Evolutionary conservation across 1,284 basidiomycete genomes (phyloP).

Genomic region (Melampsora larici-populina): DNA sequence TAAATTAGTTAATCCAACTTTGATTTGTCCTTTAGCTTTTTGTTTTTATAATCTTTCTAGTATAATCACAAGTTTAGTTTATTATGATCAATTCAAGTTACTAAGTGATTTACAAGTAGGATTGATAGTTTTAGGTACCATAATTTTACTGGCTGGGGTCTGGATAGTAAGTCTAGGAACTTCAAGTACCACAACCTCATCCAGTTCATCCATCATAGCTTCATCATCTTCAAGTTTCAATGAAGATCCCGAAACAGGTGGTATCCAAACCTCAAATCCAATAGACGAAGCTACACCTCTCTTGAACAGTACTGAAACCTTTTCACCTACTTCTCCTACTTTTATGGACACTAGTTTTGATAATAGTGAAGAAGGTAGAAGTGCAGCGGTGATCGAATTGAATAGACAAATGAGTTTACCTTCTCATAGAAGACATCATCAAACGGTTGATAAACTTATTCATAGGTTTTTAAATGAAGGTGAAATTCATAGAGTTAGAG

Average conservation of each 20-base stretch:
- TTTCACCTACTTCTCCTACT: too few species aligned
- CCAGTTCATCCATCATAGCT: too few species aligned
- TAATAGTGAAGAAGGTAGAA: too few species aligned
- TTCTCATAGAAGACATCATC: conserved; percentile 3
- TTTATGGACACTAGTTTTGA: too few species aligned
- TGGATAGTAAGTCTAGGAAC: conserved; percentile 65
- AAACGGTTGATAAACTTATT: conserved; percentile 12
- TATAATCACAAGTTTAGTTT: conserved; percentile 75
- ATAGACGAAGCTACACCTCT: too few species aligned
- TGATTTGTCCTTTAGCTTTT: conserved; percentile 91
- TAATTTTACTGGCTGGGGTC: conserved; percentile 76
- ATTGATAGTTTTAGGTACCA: conserved; percentile 74
- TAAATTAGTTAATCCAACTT: conserved; percentile 75
- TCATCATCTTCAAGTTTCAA: too few species aligned
- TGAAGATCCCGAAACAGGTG: too few species aligned
- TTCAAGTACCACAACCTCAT: background rate
- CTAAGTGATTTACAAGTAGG: conserved; percentile 67
- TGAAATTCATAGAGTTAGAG: conserved; percentile 18
- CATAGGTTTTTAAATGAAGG: conserved; percentile 23
- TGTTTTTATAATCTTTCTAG: conserved; percentile 93
- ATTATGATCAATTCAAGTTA: conserved; percentile 80
- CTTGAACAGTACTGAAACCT: too few species aligned
- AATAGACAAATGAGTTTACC: too few species aligned
- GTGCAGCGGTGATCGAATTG: too few species aligned
- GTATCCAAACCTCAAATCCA: too few species aligned